Conservation (phyloP, 2,329 filamentous ascomycete species). For the Orbilia oligospora region DNA sequence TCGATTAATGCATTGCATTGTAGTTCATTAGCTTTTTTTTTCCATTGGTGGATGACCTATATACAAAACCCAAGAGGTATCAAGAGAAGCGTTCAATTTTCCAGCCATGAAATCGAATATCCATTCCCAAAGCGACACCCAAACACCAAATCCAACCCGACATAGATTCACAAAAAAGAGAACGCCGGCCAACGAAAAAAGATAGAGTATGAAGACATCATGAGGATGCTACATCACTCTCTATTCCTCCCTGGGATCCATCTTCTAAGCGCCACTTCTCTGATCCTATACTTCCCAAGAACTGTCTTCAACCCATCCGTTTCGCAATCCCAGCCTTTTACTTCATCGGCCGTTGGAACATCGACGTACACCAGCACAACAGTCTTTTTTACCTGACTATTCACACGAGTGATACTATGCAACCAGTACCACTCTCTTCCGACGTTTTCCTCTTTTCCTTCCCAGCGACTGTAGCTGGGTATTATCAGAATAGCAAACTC, state of each 20-base stretch:
- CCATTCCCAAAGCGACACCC: neutral
- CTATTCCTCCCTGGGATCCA: slow-evolving; percentile 87
- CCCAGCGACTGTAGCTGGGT: slow-evolving; percentile 85
- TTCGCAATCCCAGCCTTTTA: slow-evolving; percentile 68
- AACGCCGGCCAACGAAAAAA: slow-evolving; percentile 1
- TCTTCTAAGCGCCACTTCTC: slow-evolving; percentile 84
- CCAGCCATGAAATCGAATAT: no score
- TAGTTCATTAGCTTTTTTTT: slow-evolving; percentile 3
- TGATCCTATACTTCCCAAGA: slow-evolving; percentile 79
- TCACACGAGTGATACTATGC: slow-evolving; percentile 89
- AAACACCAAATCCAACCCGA: neutral
- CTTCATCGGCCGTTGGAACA: slow-evolving; percentile 78
- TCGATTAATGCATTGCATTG: neutral
- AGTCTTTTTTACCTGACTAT: slow-evolving; percentile 91
- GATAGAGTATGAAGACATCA: no score
- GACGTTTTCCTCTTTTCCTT: slow-evolving; percentile 68
- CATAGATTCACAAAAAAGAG: neutral
- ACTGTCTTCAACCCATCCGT: slow-evolving; percentile 74
- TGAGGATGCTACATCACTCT: slow-evolving; percentile 70
- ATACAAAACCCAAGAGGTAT: slow-evolving; percentile 16
- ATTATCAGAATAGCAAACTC: slow-evolving; percentile 90
- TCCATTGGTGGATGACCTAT: neutral
- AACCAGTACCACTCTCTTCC: slow-evolving; percentile 82
- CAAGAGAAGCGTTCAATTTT: slow-evolving; percentile 21
- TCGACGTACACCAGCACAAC: slow-evolving; percentile 92